Base-by-base conservation (phyloP, 805 yeast species). In the Nakazawaea anatomiae region DNA sequence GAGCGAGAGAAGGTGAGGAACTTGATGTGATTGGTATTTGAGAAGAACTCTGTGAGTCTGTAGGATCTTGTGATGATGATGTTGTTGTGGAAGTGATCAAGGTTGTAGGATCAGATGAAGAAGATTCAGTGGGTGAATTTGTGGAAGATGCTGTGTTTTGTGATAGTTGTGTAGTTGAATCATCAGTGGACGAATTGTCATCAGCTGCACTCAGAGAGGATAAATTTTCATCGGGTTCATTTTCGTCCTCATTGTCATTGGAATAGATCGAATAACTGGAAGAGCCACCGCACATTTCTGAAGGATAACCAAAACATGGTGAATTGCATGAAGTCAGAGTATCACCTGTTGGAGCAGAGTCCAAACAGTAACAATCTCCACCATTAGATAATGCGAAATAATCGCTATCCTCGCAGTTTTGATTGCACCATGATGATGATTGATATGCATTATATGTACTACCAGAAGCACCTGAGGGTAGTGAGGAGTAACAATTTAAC, bases 361-460 rank as follows among this genome's bases (percentile, higher is more conserved):
- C 67, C 28, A 91, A 91, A 65, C 96, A 87, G 60, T 76, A 85
- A 64, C 96, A 87, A 14, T 66, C 63, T 28, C 70, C 59, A 6
- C 89, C 88, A 47, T 73, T 65, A 11, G 74, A 62, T 29, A 80
- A 61, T 4, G 85, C 90, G 45, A 76, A 77, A 60, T 67, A 71
- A 7, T 76, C 75, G 50, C 60, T 50, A n/a, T 54, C 59, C 4
- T 65, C 58, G 66, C 96, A 85, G 6, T 59, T 55, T 52, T 72
- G 67, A 29, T n/a, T 8, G 64, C 94, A 85, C 60, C 77, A 69
- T 9, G 75, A 70, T 25, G 81, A 76, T 6, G 89, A 75, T 66
- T 87, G 91, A 61, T 69, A 85, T 2, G 64, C 14, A 2, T 11
- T 67, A 61, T 77, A 77, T 3, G 72, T 57, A 30, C 85, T 62